Percentiles rank a stretch among this genome's conserved stretches.
Evolutionary conservation across 495 filamentous ascomycete species (phyloP).

Genomic region (Mytilinidion resinicola): DNA sequence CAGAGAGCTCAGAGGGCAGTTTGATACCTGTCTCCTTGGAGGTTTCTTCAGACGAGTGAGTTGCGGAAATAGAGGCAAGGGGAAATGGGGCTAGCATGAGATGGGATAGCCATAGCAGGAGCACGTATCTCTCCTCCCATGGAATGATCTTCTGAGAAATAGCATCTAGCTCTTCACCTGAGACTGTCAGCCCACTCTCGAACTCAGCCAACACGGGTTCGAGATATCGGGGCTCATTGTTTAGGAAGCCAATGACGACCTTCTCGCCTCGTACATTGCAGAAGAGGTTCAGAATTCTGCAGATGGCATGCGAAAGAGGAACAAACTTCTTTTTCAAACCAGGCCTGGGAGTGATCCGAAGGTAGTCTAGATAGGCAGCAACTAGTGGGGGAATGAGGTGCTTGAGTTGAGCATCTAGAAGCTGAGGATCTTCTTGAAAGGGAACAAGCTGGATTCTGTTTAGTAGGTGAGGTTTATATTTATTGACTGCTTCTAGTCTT

Average conservation of each 20-base stretch:
- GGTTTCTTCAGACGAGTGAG: constrained; percentile 10
- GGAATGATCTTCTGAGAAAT: constrained; percentile 19
- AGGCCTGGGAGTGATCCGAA: constrained; percentile 31
- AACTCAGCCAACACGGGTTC: constrained; percentile 70
- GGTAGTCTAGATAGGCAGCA: constrained; percentile 63
- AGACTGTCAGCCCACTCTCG: constrained; percentile 31
- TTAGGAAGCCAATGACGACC: constrained; percentile 80
- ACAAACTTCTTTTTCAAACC: constrained; percentile 20
- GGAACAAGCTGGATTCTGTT: constrained; percentile 61
- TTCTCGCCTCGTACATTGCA: constrained; percentile 95
- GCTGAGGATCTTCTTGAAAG: constrained; percentile 93
- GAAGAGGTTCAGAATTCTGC: constrained; percentile 75
- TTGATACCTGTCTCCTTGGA: constrained; percentile 33
- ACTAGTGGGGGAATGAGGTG: constrained; percentile 66
- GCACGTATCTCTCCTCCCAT: constrained; percentile 87
- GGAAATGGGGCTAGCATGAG: constrained; percentile 91
- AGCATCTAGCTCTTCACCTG: neutral
- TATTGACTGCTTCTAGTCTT: neutral
- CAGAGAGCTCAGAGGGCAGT: constrained; percentile 53
- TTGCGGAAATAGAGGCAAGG: constrained; percentile 72
- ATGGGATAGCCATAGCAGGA: constrained; percentile 89
- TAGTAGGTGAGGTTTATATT: constrained; percentile 14
- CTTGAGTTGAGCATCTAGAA: constrained; percentile 83
- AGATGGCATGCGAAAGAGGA: constrained; percentile 62
- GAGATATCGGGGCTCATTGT: constrained; percentile 77